Evolutionary conservation across 192 early-diverging fungal genomes (phyloP), one percentile per base, ranked within the genome.

Genomic region (Rhizophlyctis rosea): DNA sequence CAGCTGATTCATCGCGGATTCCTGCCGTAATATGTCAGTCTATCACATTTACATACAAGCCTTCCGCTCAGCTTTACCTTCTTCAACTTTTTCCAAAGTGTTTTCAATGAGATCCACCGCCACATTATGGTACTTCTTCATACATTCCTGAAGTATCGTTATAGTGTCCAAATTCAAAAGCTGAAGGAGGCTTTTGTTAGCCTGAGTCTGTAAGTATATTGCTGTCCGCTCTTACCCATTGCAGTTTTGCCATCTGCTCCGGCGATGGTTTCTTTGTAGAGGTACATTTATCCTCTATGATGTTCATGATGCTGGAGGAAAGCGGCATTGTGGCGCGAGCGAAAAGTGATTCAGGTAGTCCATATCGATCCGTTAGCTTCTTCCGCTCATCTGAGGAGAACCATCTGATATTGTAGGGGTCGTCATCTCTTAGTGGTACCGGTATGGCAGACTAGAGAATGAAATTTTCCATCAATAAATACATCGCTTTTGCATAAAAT

Each of bases 391-490:
- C 72, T 3, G 81, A 83, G 7, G 29, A 31, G 57, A 72, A 83
- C 62, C 77, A 83, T 44, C 71, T 34, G 11, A 72, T 57, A 49
- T 83, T 83, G 74, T 67, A 83, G 0, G 75, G 70, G 62, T 83
- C 81, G 29, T 69, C 62, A 47, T 72, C 50, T 2, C 57, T 34
- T 33, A 74, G 30, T 27, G 68, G 71, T 24, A 76, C 52, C 25
- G 36, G 50, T 49, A 54, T 23, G 35, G 47, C 23, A 28, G 31
- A 28, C 55, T 65, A 14, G 0, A 44, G 18, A 44, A 44, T 13
- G 18, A 44, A 44, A 44, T n/a, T n/a, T n/a, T n/a, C n/a, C n/a
- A n/a, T n/a, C n/a, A n/a, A n/a, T n/a, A n/a, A n/a, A n/a, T n/a
- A n/a, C n/a, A n/a, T n/a, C n/a, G n/a, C n/a, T n/a, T n/a, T n/a